Percentiles rank a stretch among this genome's conserved stretches.
Evolutionary conservation across 176 grass and related monocot species (phyloP).

Genomic region (Eleusine coracana): DNA sequence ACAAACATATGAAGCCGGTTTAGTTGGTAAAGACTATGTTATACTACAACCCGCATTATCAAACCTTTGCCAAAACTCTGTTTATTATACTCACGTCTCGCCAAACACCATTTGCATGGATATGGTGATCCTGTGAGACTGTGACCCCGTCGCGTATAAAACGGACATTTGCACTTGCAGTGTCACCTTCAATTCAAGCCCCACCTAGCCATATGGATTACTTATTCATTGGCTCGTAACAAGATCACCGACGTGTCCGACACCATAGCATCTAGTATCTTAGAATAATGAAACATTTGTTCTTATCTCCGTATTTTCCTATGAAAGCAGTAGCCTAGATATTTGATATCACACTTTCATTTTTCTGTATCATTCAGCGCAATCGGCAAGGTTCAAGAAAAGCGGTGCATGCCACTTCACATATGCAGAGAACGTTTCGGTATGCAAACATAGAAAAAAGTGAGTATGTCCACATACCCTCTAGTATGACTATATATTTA

Average conservation of each 20-base stretch:
- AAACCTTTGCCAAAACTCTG: no score
- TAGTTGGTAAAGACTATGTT: no score
- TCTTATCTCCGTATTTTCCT: constrained; percentile 21
- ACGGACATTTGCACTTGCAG: constrained; percentile 3
- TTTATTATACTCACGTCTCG: background rate
- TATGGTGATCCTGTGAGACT: background rate
- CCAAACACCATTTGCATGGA: constrained; percentile 1
- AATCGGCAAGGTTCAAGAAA: background rate
- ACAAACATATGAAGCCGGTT: no score
- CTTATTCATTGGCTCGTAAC: background rate
- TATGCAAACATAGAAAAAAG: no score
- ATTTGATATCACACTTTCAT: background rate
- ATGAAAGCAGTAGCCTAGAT: constrained; percentile 4
- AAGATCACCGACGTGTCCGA: background rate
- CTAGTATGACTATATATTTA: no score
- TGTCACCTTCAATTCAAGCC: constrained; percentile 3
- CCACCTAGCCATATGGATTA: background rate
- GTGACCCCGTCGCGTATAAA: background rate
- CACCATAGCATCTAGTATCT: background rate
- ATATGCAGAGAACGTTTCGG: no score
- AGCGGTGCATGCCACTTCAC: background rate
- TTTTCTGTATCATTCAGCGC: background rate
- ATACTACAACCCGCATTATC: no score
- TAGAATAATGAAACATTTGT: background rate
- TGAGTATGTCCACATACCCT: no score